These are phyloP conservation scores for Boeremia lycopersici DNA, from an alignment of 2,329 filamentous ascomycete species.

Conservation along the genomic window DNA sequence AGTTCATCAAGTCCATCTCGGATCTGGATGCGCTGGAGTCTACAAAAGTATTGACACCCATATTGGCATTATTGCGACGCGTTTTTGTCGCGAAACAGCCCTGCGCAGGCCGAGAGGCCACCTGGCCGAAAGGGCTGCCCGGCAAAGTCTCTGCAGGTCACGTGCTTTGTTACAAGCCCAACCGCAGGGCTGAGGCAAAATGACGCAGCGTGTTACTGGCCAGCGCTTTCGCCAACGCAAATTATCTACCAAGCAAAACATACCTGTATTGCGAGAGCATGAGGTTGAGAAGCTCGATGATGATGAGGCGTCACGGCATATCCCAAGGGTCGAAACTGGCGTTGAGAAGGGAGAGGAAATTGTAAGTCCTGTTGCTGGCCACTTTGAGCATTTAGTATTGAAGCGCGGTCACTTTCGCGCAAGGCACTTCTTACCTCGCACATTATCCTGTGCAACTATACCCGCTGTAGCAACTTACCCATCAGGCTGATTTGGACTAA, in stretches of 20 bases:
- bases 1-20: conserved; percentile 28
- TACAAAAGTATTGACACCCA: conserved; percentile 39
- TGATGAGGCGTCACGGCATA: conserved; percentile 80
- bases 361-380: conserved; percentile 66
- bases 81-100: conserved; percentile 31
- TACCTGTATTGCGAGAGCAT: conserved; percentile 85
- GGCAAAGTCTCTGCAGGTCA: conserved; percentile 35
- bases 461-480: conserved; percentile 16
- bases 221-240: conserved; percentile 84
- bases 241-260: conserved; percentile 86
- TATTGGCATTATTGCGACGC: conserved; percentile 37
- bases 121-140: conserved; percentile 26
- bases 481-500: conserved; percentile 23
- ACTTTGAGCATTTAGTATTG: conserved; percentile 30
- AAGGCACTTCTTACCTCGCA: background rate
- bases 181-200: conserved; percentile 29
- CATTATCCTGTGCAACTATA: background rate
- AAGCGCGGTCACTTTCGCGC: conserved; percentile 7
- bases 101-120: conserved; percentile 30
- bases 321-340: conserved; percentile 87
- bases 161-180: conserved; percentile 25
- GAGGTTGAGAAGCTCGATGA: conserved; percentile 88
- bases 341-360: conserved; percentile 98
- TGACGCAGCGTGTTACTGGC: conserved; percentile 46
- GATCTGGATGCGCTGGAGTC: conserved; percentile 25